Evolutionary conservation across 2,329 filamentous ascomycete genomes (phyloP).

Genomic region (Neonectria punicea): DNA sequence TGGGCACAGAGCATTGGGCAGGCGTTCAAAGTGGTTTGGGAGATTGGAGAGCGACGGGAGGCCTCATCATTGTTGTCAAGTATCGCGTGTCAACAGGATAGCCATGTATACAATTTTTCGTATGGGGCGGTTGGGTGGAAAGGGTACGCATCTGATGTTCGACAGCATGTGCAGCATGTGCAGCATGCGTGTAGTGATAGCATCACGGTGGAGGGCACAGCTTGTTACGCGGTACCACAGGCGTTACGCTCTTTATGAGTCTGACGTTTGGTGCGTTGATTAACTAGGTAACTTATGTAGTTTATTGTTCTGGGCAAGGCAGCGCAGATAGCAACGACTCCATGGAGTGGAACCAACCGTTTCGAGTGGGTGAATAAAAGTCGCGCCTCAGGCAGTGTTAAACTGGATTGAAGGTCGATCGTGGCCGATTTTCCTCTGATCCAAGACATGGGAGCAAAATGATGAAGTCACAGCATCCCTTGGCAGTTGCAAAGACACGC

Average conservation of each 20-base stretch:
- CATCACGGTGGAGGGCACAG: constrained; percentile 15
- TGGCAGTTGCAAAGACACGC: not conserved
- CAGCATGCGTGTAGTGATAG: constrained; percentile 11
- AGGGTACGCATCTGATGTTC: constrained; percentile 7
- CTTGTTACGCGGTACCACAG: constrained; percentile 3
- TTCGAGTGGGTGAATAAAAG: not conserved
- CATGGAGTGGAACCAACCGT: not conserved
- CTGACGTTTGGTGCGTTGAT: not conserved
- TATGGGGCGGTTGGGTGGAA: not conserved
- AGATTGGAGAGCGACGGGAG: constrained; percentile 14
- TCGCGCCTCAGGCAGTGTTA: not conserved
- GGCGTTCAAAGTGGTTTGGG: constrained; percentile 25
- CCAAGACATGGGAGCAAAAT: not conserved
- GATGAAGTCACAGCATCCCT: constrained; percentile 11
- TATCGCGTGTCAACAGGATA: constrained; percentile 20
- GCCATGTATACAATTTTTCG: constrained; percentile 15
- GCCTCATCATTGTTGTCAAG: constrained; percentile 16
- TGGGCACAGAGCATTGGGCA: constrained; percentile 25
- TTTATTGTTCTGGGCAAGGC: not conserved
- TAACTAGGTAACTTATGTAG: too few species aligned
- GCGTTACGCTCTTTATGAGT: not conserved
- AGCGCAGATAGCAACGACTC: not conserved
- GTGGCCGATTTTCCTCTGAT: not conserved
- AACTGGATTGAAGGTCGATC: too few species aligned
- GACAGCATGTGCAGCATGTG: constrained; percentile 4